phyloP scores from a whole-genome alignment of 192 early-diverging fungal genomes.

The Mortierella alpina region DNA sequence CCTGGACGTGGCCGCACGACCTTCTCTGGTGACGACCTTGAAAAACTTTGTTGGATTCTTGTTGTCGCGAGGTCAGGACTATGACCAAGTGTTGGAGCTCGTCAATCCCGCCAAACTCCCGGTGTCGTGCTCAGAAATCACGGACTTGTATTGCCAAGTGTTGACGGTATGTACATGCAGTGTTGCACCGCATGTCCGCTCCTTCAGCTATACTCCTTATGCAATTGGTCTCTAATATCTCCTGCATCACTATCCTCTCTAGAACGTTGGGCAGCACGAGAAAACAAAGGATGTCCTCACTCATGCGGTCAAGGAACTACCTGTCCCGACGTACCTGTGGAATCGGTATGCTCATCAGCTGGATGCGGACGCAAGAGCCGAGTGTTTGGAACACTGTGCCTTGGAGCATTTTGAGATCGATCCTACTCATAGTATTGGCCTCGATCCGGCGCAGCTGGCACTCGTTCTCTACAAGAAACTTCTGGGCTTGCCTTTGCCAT shows the following conservation, averaged over 20 bases:
- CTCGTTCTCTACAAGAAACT: slow-evolving; percentile 24
- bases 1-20: slow-evolving; percentile 27
- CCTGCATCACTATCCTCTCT: background rate
- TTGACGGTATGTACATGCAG: slow-evolving; percentile 15
- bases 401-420: slow-evolving; percentile 17
- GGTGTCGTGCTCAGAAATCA: slow-evolving; percentile 21
- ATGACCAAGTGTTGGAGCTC: slow-evolving; percentile 31
- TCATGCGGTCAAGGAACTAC: slow-evolving; percentile 15
- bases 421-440: background rate
- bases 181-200: background rate
- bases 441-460: slow-evolving; percentile 10
- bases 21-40: slow-evolving; percentile 19
- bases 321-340: slow-evolving; percentile 34
- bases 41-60: slow-evolving; percentile 47
- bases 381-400: slow-evolving; percentile 23
- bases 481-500: slow-evolving; percentile 18
- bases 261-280: slow-evolving; percentile 17
- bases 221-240: background rate
- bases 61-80: slow-evolving; percentile 23
- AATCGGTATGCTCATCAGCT: slow-evolving; percentile 32
- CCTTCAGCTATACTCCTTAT: background rate
- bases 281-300: slow-evolving; percentile 6
- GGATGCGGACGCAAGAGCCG: background rate
- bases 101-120: slow-evolving; percentile 27
- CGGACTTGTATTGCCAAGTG: slow-evolving; percentile 35